Evolutionary conservation across 2,329 filamentous ascomycete species (phyloP), one percentile per base, ranked within the genome.

Genomic region (Calonectria pseudoturangicola): DNA sequence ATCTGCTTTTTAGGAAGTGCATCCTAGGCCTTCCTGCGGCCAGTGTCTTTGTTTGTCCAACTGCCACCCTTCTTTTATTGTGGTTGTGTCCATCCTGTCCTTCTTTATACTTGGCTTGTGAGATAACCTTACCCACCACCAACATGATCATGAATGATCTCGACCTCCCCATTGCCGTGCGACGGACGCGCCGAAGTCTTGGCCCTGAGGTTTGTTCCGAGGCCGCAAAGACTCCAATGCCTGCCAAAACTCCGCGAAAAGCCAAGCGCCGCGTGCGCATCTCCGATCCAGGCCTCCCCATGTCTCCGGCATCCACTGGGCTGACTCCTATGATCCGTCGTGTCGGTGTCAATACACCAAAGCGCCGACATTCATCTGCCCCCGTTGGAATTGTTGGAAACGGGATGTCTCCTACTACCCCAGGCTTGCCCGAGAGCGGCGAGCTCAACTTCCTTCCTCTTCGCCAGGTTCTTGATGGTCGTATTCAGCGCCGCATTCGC

Each of bases 281-380:
- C 82, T 92, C 91, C 0, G 90, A 92, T 48, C 89, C 89, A 10
- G 89, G 88, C 0, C 84, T 85, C 1, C 79, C 83, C 13, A 36
- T 60, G 0, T 72, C 83, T 45, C 85, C 87, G 2, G 43, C 54
- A 25, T 79, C 77, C 2, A 91, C 88, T 0, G 90, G 91, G 2
- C 81, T 92, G 33, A 92, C 91, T 1, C 91, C 91, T 1, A 89
- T 91, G 83, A 83, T 92, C 51, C 85, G 85, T 45, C 87, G 89
- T 25, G 86, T 90, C 0, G 86, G 86, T 1, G 84, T 92, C 71
- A 62, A 75, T 79, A 81, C 79, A 70, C 75, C 82, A 66, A 67
- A 85, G 45, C 84, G 84, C 16, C 86, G 88, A 7, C 86, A 88
- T 27, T 86, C 86, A 66, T 89, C 89, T 0, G 85, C 86, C 0